Conservation (phyloP, 2,329 filamentous ascomycete species). For the Neonectria coccinea region DNA sequence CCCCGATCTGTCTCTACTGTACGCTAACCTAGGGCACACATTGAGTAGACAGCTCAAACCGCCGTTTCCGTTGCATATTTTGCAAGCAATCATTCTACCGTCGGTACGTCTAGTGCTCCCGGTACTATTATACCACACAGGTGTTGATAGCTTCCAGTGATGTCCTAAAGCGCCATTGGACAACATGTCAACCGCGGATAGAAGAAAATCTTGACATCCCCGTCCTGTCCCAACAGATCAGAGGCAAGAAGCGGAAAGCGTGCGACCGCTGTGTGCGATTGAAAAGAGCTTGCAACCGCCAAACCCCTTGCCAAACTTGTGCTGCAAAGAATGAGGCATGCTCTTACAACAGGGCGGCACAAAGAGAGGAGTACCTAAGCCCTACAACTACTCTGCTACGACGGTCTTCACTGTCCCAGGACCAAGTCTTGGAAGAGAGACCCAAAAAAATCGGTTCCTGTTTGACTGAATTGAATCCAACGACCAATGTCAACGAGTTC, state of each 20-base stretch:
- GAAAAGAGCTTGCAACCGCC: slow-evolving; percentile 8
- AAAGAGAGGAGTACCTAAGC: neutral
- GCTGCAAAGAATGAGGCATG: neutral
- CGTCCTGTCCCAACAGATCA: slow-evolving; percentile 1
- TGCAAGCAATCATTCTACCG: slow-evolving; percentile 1
- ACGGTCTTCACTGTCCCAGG: neutral
- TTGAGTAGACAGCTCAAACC: neutral
- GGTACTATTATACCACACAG: rapidly evolving
- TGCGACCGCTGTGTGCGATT: slow-evolving; percentile 8
- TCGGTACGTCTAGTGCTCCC: neutral
- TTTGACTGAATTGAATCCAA: no score
- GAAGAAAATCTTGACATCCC: slow-evolving; percentile 5
- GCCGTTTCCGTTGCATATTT: neutral
- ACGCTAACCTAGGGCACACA: neutral
- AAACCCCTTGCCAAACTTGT: slow-evolving; percentile 4
- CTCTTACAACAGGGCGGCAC: neutral
- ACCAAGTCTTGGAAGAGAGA: neutral
- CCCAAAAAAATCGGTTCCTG: no score
- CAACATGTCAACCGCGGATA: neutral
- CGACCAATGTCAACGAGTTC: neutral
- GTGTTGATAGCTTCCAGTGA: neutral
- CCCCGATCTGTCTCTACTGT: neutral
- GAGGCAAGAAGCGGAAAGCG: slow-evolving; percentile 11
- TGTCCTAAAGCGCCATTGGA: slow-evolving; percentile 10
- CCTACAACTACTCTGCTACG: neutral